Evolutionary conservation across 306 rosid species (phyloP).

Genomic region (Ormosia semicastrata): DNA sequence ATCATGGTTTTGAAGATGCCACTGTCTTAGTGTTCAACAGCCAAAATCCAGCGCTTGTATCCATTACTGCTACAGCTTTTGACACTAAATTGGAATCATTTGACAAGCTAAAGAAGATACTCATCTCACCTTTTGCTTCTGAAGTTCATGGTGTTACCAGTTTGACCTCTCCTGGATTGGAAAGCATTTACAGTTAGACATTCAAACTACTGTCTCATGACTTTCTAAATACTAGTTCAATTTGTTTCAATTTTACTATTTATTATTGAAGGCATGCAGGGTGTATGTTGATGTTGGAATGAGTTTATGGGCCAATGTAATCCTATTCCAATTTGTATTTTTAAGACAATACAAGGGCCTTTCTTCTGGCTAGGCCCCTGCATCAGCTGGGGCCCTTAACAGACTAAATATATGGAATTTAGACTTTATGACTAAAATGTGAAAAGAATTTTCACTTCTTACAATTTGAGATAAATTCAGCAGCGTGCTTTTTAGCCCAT

Average conservation of each 20-base stretch:
- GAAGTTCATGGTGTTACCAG: constrained; percentile 12
- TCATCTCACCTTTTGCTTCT: constrained; percentile 39
- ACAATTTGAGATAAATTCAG: not conserved
- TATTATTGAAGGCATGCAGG: not conserved
- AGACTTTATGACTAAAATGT: not conserved
- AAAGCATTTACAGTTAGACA: constrained; percentile 28
- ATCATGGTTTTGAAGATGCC: constrained; percentile 49
- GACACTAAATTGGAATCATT: constrained; percentile 35
- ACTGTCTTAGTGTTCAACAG: constrained; percentile 56
- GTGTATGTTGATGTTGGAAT: not conserved
- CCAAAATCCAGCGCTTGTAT: constrained; percentile 68
- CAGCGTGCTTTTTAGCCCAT: not conserved
- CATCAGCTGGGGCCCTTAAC: not conserved
- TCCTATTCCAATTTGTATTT: not conserved
- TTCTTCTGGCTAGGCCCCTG: not conserved
- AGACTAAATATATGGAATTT: not conserved
- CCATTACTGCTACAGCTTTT: constrained; percentile 32
- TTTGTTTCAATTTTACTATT: not conserved
- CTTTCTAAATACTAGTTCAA: not conserved
- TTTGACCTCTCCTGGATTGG: constrained; percentile 17
- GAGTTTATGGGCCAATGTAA: not conserved
- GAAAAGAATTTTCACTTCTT: not conserved
- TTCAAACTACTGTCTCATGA: not conserved
- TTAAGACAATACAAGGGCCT: not conserved
- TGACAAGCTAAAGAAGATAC: constrained; percentile 29